A percentile compares a stretch with the other conserved stretches of the same genome.
These are phyloP conservation scores for Salix viminalis DNA, from an alignment of 345 rosid species.

Conservation along the genomic window DNA sequence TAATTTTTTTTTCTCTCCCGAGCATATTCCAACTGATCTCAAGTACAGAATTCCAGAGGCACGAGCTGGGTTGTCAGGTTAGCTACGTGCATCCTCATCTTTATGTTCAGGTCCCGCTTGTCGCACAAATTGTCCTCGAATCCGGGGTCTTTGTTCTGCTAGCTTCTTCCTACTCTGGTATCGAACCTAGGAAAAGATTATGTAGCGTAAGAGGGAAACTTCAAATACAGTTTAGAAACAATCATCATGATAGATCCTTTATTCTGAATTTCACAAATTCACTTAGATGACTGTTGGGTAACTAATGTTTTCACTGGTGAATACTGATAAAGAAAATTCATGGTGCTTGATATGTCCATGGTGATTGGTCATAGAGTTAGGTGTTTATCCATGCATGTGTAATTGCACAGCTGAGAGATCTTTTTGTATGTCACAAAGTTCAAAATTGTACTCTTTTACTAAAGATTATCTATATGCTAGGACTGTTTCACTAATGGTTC, in stretches of 20 bases:
- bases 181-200: constrained; percentile 37
- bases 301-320: neutral
- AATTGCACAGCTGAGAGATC: neutral
- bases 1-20: neutral
- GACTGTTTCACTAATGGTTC: neutral
- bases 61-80: neutral
- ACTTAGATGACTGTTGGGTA: neutral
- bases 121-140: constrained; percentile 53
- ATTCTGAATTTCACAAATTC: neutral
- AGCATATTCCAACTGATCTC: constrained; percentile 5
- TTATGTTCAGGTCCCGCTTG: constrained; percentile 25
- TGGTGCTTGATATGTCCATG: neutral
- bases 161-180: constrained; percentile 54
- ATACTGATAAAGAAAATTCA: neutral
- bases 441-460: neutral
- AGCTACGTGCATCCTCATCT: constrained; percentile 16
- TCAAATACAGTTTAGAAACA: neutral
- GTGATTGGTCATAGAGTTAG: neutral
- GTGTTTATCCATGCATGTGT: neutral
- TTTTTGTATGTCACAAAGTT: neutral
- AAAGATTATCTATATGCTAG: neutral
- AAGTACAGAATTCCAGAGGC: neutral
- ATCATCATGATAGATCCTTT: neutral
- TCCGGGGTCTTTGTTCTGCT: constrained; percentile 53
- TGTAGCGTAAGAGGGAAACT: neutral